Conservation (phyloP, 176 grass and related monocot species). For the Chrysopogon serrulatus region DNA sequence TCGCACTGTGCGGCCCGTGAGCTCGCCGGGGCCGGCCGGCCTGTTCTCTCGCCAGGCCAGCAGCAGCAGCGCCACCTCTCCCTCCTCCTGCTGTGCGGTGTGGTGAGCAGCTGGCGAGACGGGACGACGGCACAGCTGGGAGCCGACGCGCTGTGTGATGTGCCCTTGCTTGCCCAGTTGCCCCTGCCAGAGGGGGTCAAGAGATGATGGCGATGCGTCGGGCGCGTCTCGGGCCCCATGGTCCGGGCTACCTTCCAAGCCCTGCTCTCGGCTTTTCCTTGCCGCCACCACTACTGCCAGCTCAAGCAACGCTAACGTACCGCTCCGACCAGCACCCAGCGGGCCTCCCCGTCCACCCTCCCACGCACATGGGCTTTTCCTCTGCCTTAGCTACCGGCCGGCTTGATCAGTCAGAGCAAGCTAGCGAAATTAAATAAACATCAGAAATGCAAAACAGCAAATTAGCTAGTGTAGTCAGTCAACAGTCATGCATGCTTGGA, state of each 20-base stretch:
- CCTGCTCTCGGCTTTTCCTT: neutral
- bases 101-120: neutral
- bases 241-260: neutral
- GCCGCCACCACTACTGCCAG: slow-evolving; percentile 5
- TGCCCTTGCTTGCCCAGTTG: no score
- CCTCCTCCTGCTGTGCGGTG: neutral
- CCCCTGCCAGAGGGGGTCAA: neutral
- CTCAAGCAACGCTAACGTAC: neutral
- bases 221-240: neutral
- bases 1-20: slow-evolving; percentile 2
- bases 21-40: neutral
- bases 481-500: neutral
- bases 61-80: no score
- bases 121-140: neutral
- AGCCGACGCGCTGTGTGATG: slow-evolving; percentile 11
- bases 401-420: neutral
- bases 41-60: neutral
- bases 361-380: slow-evolving; percentile 9
- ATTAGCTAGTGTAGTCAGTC: neutral
- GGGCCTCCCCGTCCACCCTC: neutral
- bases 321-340: neutral
- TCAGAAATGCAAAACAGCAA: neutral
- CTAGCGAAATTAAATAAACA: neutral
- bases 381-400: no score
- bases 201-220: neutral